These are phyloP conservation scores for Colletotrichum eleusines DNA, from an alignment of 2,329 filamentous ascomycete species.

Conservation along the genomic window DNA sequence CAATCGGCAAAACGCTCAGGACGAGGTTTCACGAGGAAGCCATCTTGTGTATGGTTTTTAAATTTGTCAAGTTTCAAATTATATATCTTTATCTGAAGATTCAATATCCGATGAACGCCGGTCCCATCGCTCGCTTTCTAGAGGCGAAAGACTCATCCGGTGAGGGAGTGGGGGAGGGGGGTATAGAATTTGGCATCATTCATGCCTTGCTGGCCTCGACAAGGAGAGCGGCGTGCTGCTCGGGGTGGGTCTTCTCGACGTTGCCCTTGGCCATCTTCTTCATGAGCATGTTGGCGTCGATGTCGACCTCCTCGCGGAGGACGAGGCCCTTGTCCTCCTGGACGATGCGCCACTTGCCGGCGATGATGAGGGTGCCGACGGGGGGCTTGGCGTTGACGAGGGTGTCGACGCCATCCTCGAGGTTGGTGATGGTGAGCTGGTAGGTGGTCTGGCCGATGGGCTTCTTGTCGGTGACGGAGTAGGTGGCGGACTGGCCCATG, in stretches of 20 bases:
- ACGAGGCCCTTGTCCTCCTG: conserved; percentile 27
- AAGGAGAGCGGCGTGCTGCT: conserved; percentile 38
- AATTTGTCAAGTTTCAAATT: conserved; percentile 22
- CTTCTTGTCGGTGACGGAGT: conserved; percentile 41
- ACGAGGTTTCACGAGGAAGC: rapidly evolving
- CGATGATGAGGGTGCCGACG: conserved; percentile 37
- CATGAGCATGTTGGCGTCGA: conserved; percentile 40
- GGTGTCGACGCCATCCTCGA: conserved; percentile 38
- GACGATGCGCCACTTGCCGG: conserved; percentile 38
- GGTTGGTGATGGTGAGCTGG: conserved; percentile 41
- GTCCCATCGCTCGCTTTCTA: not conserved
- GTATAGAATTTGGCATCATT: conserved; percentile 6
- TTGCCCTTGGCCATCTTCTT: conserved; percentile 42
- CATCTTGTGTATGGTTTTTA: not conserved
- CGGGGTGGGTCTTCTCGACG: conserved; percentile 40
- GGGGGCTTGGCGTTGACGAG: conserved; percentile 41
- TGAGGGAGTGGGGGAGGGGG: too few species aligned
- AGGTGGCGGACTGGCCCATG: conserved; percentile 32
- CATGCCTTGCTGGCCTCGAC: conserved; percentile 40
- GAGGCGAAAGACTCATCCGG: conserved; percentile 5
- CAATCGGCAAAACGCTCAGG: not conserved
- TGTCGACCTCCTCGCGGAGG: conserved; percentile 38
- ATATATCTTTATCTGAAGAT: conserved; percentile 19
- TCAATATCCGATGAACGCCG: conserved; percentile 23
- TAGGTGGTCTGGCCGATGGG: conserved; percentile 41